These are phyloP conservation scores for Lolium perenne DNA, from an alignment of 176 grass and related monocot species.

Conservation along the genomic window DNA sequence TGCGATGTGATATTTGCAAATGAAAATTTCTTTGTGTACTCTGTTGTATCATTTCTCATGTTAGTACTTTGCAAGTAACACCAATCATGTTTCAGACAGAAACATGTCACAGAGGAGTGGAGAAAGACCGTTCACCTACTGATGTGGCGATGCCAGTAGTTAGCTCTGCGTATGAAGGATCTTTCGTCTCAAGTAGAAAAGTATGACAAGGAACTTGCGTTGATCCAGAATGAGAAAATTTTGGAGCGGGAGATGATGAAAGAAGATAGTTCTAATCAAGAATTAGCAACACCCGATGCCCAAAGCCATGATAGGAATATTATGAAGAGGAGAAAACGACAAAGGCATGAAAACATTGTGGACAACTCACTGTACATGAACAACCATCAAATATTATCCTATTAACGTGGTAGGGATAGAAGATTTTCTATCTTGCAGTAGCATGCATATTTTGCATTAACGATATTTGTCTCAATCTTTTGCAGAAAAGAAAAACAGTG, in stretches of 20 bases:
- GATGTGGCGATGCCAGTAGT: slow-evolving; percentile 78
- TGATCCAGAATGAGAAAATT: slow-evolving; percentile 68
- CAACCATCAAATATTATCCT: slow-evolving; percentile 57
- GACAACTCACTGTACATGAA: slow-evolving; percentile 54
- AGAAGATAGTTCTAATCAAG: slow-evolving; percentile 57
- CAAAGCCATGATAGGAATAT: slow-evolving; percentile 50
- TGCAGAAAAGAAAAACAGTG: slow-evolving; percentile 45
- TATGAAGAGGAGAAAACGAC: slow-evolving; percentile 76
- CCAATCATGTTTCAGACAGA: slow-evolving; percentile 59
- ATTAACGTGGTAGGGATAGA: slow-evolving; percentile 63
- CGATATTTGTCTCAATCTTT: neutral
- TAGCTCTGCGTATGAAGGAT: slow-evolving; percentile 77
- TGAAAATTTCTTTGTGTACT: neutral
- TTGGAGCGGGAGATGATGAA: slow-evolving; percentile 68
- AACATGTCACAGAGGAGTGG: slow-evolving; percentile 73
- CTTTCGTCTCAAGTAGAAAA: slow-evolving; percentile 64
- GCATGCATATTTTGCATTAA: slow-evolving; percentile 25
- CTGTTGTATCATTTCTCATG: neutral
- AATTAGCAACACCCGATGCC: slow-evolving; percentile 41
- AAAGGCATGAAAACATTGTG: slow-evolving; percentile 52
- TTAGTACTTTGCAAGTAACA: neutral
- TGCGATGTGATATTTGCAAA: neutral
- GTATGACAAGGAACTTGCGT: slow-evolving; percentile 82
- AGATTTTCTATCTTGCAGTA: slow-evolving; percentile 1
- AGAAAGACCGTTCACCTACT: slow-evolving; percentile 62